These are phyloP conservation scores for Crataegus laevigata DNA, from an alignment of 306 rosid species.

Conservation along the genomic window DNA sequence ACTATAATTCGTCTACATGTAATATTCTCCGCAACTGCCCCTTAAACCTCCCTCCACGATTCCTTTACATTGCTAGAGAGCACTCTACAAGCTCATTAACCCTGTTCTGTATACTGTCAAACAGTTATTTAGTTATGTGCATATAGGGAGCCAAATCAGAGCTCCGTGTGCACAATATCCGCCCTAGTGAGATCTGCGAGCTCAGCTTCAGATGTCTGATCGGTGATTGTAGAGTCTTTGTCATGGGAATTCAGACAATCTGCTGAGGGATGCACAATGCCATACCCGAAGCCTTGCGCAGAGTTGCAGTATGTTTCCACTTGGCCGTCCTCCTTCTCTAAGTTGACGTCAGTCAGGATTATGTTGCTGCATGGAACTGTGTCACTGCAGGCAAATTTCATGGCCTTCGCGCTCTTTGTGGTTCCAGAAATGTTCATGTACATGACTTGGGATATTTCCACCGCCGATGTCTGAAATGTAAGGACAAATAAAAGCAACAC, in stretches of 20 bases:
- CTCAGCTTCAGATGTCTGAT: conserved; percentile 7
- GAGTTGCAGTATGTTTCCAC: conserved; percentile 91
- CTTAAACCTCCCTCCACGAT: conserved; percentile 42
- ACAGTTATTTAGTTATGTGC: conserved; percentile 28
- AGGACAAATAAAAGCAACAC: background rate
- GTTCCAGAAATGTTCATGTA: conserved; percentile 75
- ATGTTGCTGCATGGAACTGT: conserved; percentile 69
- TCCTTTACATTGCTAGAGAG: conserved; percentile 18
- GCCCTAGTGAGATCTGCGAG: conserved; percentile 17
- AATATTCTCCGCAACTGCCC: conserved; percentile 3
- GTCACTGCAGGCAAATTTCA: conserved; percentile 87
- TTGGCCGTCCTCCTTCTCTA: conserved; percentile 71
- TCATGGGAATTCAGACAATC: conserved; percentile 78
- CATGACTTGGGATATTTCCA: conserved; percentile 66
- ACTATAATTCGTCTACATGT: background rate
- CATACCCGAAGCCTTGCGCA: conserved; percentile 81
- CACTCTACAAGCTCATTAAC: conserved; percentile 23
- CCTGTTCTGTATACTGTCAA: conserved; percentile 26
- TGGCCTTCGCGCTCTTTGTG: conserved; percentile 74
- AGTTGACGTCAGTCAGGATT: conserved; percentile 69
- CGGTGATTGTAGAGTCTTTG: conserved; percentile 11
- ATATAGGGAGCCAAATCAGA: conserved; percentile 27
- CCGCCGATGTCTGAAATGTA: conserved; percentile 57
- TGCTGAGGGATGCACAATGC: conserved; percentile 82
- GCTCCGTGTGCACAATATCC: conserved; percentile 57